Evolutionary conservation across 768 basidiomycete species (phyloP), one percentile per base, ranked within the genome.

Genomic region (Russula brevipes): DNA sequence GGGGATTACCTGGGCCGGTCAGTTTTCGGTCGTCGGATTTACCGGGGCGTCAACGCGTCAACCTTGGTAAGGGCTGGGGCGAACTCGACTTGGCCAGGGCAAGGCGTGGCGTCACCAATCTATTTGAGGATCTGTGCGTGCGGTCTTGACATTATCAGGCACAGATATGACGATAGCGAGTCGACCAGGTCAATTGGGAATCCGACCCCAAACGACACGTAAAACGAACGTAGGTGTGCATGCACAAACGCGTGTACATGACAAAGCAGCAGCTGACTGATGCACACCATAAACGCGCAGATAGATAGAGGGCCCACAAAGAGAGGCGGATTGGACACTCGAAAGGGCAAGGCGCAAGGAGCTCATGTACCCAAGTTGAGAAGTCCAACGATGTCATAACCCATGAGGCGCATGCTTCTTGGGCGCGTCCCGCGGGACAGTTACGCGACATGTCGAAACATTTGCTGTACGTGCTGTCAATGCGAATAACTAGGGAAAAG

Each of bases 41-140:
- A 31, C 24, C 24, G 39, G 24, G n/a, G 44, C 33, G 31, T 24
- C 24, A 24, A 24, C 24, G 50, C 7, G 24, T 17, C 30, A 36
- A 53, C 44, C 24, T 62, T 42, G 51, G 47, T 38, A 54, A 44
- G 54, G 61, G 61, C 55, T 57, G 47, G 61, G 55, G 42, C 49
- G 42, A 45, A 45, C 56, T 52, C 50, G 44, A 38, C 51, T 63
- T 35, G 57, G 39, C 42, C 41, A 52, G 30, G 57, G 57, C 57
- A 51, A 41, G 62, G 16, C 30, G 52, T 51, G 57, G 62, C 52
- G 57, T 53, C 57, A 41, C n/a, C 38, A n/a, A 47, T 55, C 59
- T 39, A 36, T 31, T 3, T 31, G 41, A 24, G 24, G 17, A 54
- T 60, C 53, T 50, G 46, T 47, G 44, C 47, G 49, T 31, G 14